These are phyloP conservation scores for Sporopachydermia quercuum DNA, from an alignment of 805 yeast species.

Conservation along the genomic window DNA sequence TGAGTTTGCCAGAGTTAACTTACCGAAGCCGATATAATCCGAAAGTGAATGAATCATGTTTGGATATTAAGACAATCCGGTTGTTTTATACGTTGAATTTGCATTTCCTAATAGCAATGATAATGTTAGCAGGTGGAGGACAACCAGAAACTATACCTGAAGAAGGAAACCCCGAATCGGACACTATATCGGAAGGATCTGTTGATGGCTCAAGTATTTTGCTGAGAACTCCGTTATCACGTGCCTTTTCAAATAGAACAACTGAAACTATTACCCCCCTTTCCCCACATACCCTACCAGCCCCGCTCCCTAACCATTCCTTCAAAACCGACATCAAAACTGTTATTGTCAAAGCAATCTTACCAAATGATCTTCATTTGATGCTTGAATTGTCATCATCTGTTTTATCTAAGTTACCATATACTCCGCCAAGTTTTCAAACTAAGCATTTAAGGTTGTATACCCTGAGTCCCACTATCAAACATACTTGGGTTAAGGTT, in stretches of 20 bases:
- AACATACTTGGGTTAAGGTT: constrained; percentile 22
- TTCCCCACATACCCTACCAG: background rate
- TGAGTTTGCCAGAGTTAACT: background rate
- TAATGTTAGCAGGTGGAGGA: constrained; percentile 2
- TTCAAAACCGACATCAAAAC: constrained; percentile 4
- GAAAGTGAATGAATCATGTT: background rate
- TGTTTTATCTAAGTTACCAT: constrained; percentile 15
- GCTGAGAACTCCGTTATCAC: background rate
- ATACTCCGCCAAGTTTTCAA: constrained; percentile 16
- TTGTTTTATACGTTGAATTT: constrained; percentile 25
- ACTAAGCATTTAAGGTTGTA: constrained; percentile 29
- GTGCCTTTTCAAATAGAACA: background rate
- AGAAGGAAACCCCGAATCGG: background rate
- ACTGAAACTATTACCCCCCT: background rate
- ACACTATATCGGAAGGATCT: constrained; percentile 21
- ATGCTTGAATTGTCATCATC: constrained; percentile 30
- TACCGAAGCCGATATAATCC: background rate
- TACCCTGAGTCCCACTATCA: constrained; percentile 32
- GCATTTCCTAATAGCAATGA: constrained; percentile 11
- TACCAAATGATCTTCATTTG: constrained; percentile 33
- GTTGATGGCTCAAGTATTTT: constrained; percentile 23
- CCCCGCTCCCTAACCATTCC: constrained; percentile 1
- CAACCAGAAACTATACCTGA: background rate
- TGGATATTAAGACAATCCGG: constrained; percentile 17
- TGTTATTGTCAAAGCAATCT: constrained; percentile 24